A percentile compares a stretch with the other conserved stretches of the same genome.
Evolutionary conservation across 495 filamentous ascomycete species (phyloP).

Genomic region (Lasiosphaeris hirsuta): DNA sequence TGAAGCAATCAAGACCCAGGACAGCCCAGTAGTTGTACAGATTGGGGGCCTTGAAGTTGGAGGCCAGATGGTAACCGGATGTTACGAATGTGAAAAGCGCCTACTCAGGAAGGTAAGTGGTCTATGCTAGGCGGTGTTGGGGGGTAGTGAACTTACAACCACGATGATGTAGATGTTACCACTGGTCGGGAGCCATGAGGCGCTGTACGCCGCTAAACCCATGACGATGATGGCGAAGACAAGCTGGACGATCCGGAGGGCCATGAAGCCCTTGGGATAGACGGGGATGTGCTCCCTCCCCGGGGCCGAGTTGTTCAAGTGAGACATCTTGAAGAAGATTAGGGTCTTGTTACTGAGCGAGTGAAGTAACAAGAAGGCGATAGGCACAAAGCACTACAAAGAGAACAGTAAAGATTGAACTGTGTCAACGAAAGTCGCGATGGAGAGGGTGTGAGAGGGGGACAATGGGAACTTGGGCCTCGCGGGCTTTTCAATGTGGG

Average conservation of each 20-base stretch:
- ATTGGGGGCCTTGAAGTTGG: slow-evolving; percentile 22
- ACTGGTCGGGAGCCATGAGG: slow-evolving; percentile 17
- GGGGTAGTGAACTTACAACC: slow-evolving; percentile 32
- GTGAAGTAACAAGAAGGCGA: not conserved
- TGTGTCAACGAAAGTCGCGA: too few species aligned
- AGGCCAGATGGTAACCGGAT: slow-evolving; percentile 42
- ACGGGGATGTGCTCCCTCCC: slow-evolving; percentile 44
- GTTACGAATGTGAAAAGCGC: slow-evolving; percentile 37
- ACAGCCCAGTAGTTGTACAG: slow-evolving; percentile 52
- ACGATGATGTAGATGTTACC: slow-evolving; percentile 37
- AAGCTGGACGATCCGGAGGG: slow-evolving; percentile 60
- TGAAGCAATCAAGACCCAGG: slow-evolving; percentile 43
- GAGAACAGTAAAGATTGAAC: not conserved
- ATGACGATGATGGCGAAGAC: slow-evolving; percentile 63
- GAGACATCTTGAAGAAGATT: not conserved
- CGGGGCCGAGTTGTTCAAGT: slow-evolving; percentile 26
- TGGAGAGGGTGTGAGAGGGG: too few species aligned
- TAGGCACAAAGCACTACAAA: not conserved
- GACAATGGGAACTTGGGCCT: too few species aligned
- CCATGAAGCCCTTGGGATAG: slow-evolving; percentile 47
- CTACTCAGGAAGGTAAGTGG: slow-evolving; percentile 20
- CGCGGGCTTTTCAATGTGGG: too few species aligned
- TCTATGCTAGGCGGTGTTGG: not conserved
- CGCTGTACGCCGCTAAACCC: slow-evolving; percentile 64
- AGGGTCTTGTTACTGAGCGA: too few species aligned